Conservation (phyloP, 2,329 filamentous ascomycete species). For the Fusarium sp. region DNA sequence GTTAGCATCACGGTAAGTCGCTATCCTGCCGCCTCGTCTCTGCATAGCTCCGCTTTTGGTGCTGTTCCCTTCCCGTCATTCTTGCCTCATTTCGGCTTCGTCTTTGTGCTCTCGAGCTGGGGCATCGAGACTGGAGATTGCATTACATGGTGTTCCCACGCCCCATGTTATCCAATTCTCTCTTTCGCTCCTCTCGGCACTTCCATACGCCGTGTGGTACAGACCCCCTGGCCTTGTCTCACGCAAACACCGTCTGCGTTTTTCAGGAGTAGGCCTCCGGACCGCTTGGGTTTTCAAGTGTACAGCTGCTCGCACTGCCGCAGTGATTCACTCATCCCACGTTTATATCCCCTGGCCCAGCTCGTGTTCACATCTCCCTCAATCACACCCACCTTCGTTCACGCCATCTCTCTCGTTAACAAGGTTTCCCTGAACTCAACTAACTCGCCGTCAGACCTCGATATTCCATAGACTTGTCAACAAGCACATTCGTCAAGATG, state of each 20-base stretch:
- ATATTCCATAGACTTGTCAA: constrained; percentile 28
- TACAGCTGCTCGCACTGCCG: constrained; percentile 4
- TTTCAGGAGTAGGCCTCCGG: constrained; percentile 20
- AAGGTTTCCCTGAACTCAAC: constrained; percentile 12
- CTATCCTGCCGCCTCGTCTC: not conserved
- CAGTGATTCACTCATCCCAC: constrained; percentile 29
- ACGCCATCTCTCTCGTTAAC: constrained; percentile 10
- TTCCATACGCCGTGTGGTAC: constrained; percentile 37
- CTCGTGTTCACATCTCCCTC: not conserved
- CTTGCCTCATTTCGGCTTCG: constrained; percentile 13
- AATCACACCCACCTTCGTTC: constrained; percentile 15
- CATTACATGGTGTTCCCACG: constrained; percentile 32
- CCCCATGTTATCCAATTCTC: constrained; percentile 19
- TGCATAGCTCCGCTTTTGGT: not conserved
- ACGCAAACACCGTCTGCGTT: constrained; percentile 42
- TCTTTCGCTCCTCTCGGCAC: constrained; percentile 24
- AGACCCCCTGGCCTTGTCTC: constrained; percentile 43
- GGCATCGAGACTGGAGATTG: constrained; percentile 20
- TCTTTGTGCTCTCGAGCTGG: constrained; percentile 7
- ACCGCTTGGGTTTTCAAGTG: constrained; percentile 23
- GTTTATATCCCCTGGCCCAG: constrained; percentile 4
- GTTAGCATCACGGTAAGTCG: constrained; percentile 25
- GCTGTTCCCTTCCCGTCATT: constrained; percentile 1
- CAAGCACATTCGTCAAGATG: constrained; percentile 55
- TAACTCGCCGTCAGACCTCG: constrained; percentile 20